Conservation (phyloP, 768 basidiomycete species). For the Suillus subluteus region DNA sequence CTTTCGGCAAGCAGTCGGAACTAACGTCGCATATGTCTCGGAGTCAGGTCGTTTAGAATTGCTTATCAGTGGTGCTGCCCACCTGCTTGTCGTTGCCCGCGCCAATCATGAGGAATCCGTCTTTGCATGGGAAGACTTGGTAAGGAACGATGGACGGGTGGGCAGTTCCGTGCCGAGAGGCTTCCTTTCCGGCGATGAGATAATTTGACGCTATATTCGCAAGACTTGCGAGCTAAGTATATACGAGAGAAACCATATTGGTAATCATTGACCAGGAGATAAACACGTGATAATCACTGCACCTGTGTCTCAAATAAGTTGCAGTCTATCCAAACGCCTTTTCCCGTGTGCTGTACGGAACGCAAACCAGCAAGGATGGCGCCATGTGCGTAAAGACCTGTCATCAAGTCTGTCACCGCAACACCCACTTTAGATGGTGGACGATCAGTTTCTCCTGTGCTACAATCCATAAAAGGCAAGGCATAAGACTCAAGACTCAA, state of each 20-base stretch:
- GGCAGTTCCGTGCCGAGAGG: conserved; percentile 84
- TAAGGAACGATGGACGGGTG: conserved; percentile 96
- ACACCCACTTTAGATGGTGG: conserved; percentile 95
- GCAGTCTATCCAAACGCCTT: conserved; percentile 90
- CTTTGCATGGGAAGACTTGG: conserved; percentile 85
- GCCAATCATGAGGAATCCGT: conserved; percentile 92
- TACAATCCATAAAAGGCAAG: conserved; percentile 32
- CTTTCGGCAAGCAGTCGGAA: conserved; percentile 69
- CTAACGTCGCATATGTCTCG: conserved; percentile 38
- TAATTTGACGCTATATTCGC: conserved; percentile 95
- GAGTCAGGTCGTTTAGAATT: conserved; percentile 15
- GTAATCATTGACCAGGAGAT: background rate
- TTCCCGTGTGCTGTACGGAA: conserved; percentile 80
- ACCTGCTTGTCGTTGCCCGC: conserved; percentile 91
- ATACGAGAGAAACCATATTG: background rate
- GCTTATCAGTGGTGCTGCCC: conserved; percentile 12
- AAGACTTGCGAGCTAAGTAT: conserved; percentile 79
- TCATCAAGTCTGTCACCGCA: conserved; percentile 88
- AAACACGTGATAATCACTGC: conserved; percentile 17
- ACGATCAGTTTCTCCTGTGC: conserved; percentile 87
- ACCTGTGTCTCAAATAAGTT: conserved; percentile 93
- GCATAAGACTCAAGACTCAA: conserved; percentile 18
- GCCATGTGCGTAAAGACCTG: conserved; percentile 88
- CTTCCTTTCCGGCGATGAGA: conserved; percentile 84
- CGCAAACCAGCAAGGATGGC: conserved; percentile 91